Evolutionary conservation across 257 asterid genomes (phyloP).

Genomic region (Galeopsis tetrahit): DNA sequence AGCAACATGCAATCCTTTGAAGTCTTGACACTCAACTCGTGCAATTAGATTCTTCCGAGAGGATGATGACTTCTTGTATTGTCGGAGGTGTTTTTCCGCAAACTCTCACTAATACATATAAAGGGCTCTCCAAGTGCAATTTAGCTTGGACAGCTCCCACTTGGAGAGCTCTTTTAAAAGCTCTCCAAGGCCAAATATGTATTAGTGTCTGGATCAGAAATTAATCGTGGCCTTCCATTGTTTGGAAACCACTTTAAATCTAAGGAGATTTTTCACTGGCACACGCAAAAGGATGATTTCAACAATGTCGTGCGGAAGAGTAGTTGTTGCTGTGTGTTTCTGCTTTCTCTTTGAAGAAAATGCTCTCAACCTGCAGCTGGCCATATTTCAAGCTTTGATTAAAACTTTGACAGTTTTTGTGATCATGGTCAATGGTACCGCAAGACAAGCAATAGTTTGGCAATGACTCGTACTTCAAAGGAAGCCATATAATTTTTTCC

Average conservation of each 20-base stretch:
- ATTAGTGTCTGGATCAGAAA: background rate
- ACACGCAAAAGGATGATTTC: background rate
- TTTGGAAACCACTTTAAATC: slow-evolving; percentile 23
- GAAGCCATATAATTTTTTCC: background rate
- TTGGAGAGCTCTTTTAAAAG: too few species aligned
- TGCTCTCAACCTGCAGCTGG: background rate
- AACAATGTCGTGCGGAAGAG: slow-evolving; percentile 9
- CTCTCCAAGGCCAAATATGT: too few species aligned
- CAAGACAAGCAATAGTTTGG: slow-evolving; percentile 1
- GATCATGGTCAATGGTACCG: background rate
- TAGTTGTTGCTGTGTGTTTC: background rate
- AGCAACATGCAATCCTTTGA: background rate
- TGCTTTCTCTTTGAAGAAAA: background rate
- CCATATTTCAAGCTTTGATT: background rate
- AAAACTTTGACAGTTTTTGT: background rate
- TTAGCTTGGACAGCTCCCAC: too few species aligned
- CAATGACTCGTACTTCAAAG: background rate
- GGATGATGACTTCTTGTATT: background rate
- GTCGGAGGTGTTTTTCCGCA: background rate
- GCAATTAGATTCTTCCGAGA: too few species aligned
- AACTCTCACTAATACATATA: too few species aligned
- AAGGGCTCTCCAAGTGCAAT: too few species aligned
- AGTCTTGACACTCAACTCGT: background rate
- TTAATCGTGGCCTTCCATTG: slow-evolving; percentile 16
- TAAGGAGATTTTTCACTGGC: background rate